Conservation (phyloP, 768 basidiomycete species). For the Coprinopsis cinerea region DNA sequence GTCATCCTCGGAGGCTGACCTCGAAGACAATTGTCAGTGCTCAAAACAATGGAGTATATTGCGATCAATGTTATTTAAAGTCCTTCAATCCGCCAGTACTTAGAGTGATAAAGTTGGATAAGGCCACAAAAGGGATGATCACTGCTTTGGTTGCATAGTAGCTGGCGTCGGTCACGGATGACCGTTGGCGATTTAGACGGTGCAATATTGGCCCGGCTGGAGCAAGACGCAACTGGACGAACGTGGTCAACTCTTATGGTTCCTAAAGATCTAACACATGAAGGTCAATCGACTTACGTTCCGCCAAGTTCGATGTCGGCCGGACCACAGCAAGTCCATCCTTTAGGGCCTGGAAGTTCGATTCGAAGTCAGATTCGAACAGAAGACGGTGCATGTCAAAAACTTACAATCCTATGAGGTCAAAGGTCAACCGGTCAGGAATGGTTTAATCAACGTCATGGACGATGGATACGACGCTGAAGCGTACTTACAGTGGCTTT, state of each 20-base stretch:
- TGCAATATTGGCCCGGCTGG: neutral
- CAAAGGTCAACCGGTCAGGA: too few relatives aligned
- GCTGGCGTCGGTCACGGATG: too few relatives aligned
- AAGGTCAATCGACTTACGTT: neutral
- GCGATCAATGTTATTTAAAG: too few relatives aligned
- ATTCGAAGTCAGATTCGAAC: too few relatives aligned
- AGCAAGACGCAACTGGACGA: neutral
- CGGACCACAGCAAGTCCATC: neutral
- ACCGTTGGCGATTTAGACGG: neutral
- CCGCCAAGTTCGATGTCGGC: neutral
- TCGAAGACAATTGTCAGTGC: too few relatives aligned
- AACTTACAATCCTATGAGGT: neutral
- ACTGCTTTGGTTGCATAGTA: too few relatives aligned
- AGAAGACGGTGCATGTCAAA: neutral
- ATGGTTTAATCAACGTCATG: neutral
- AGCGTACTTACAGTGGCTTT: neutral
- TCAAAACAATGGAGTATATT: too few relatives aligned
- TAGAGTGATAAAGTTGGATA: too few relatives aligned
- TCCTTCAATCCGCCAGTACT: too few relatives aligned
- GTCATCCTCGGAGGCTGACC: too few relatives aligned
- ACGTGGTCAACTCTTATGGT: neutral
- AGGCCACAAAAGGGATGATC: too few relatives aligned
- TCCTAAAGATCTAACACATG: neutral
- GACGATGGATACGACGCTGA: neutral
- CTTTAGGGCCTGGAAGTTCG: neutral